A percentile compares a stretch with the other conserved stretches of the same genome.
Evolutionary conservation across 2,329 filamentous ascomycete species (phyloP).

Genomic region (Fusarium sp.): DNA sequence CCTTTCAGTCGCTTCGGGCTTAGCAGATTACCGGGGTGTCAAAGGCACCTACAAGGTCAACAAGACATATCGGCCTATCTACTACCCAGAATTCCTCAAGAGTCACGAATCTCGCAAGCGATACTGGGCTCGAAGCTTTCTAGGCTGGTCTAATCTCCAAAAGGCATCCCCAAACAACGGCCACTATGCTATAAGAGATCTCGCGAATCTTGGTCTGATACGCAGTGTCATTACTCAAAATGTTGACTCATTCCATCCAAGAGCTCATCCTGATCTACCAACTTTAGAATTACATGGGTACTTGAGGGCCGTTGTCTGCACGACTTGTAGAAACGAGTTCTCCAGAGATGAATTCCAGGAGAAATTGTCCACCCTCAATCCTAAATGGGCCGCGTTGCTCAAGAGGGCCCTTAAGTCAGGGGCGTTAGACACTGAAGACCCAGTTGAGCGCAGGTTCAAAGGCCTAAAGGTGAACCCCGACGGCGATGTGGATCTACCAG

Average conservation of each 20-base stretch:
- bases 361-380: constrained; percentile 81
- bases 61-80: constrained; percentile 89
- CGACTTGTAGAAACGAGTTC: constrained; percentile 77
- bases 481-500: constrained; percentile 90
- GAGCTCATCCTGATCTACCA: constrained; percentile 76
- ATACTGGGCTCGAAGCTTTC: constrained; percentile 95
- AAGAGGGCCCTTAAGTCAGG: constrained; percentile 75
- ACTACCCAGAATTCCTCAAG: constrained; percentile 86
- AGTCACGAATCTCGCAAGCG: constrained; percentile 87
- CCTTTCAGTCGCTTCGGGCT: constrained; percentile 89
- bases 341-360: constrained; percentile 79
- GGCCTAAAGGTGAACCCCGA: constrained; percentile 91
- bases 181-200: constrained; percentile 78
- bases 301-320: constrained; percentile 81
- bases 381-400: constrained; percentile 83
- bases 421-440: constrained; percentile 81
- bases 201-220: constrained; percentile 78
- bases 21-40: constrained; percentile 90
- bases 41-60: constrained; percentile 95
- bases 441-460: constrained; percentile 69
- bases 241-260: constrained; percentile 91
- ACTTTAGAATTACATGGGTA: constrained; percentile 94
- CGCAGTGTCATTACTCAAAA: constrained; percentile 90
- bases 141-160: constrained; percentile 87
- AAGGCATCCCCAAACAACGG: constrained; percentile 81